Base-by-base conservation (phyloP, 2,329 filamentous ascomycete species). In the Aspergillus thermomutatus region DNA sequence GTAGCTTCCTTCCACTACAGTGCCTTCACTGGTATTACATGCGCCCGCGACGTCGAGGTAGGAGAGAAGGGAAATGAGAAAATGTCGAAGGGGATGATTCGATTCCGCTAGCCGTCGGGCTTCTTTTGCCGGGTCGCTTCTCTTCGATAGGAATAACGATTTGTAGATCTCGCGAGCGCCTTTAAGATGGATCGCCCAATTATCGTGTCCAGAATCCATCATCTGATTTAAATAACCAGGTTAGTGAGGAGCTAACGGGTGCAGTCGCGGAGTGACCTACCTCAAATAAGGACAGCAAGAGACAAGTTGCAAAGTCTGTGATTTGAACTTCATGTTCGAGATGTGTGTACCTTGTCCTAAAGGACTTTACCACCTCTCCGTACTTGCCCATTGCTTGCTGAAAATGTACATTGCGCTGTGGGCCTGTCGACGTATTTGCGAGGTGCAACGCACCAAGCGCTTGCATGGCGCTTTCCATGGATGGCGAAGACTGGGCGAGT, bases 21-120 rank as follows among this genome's bases (percentile, higher is more conserved):
- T 74, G 2, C 70, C 72, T 27, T 74, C 70, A 21, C 69, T 69
- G 5, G 71, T 73, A 4, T 72, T 71, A 54, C 73, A 74, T 10
- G 74, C 69, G 27, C 73, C 73, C 0, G 73, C 73, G 21, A 75
- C 72, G 49, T 76, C 73, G 19, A 76, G 71, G 54, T 74, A 75
- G 1, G 71, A 74, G 34, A 75, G 66, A 14, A 75, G 64, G 2
- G 72, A 75, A 17, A 76, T 69, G n/a, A 76, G 70, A 52, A 75
- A 75, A 26, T 62, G 62, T 43, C 69, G 68, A 10, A 74, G 67
- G 1, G 72, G 71, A 27, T 72, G 70, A 34, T 71, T 69, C 14
- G 63, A 67, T 53, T 72, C 69, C 19, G 64, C 64, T 17, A 69
- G 50, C 11, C 69, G 67, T 47, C 68, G 62, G 11, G 59, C 63